Evolutionary conservation across 129 eudicot species (phyloP).

Genomic region (Helichrysum umbraculigerum): DNA sequence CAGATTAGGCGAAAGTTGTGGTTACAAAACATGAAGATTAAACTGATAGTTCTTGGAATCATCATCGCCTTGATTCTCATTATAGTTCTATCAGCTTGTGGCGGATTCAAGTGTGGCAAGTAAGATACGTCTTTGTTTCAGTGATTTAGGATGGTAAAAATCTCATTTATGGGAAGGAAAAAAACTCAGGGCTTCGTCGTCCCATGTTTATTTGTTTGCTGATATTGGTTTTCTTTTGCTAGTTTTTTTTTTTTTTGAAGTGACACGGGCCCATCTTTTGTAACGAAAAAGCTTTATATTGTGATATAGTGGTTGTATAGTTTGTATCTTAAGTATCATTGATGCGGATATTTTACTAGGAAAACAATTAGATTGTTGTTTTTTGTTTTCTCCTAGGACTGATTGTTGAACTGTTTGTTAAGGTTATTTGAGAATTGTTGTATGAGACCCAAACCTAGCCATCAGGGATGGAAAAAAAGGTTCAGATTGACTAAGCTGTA

Average conservation of each 20-base stretch:
- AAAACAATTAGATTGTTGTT: slow-evolving; percentile 5
- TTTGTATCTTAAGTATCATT: slow-evolving; percentile 15
- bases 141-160: slow-evolving; percentile 32
- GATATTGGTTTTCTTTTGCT: slow-evolving; percentile 27
- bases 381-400: not conserved
- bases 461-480: not conserved
- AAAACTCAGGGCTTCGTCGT: not conserved
- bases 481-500: not conserved
- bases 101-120: slow-evolving; percentile 74
- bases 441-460: not conserved
- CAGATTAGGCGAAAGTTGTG: slow-evolving; percentile 97
- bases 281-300: slow-evolving; percentile 24
- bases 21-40: slow-evolving; percentile 95
- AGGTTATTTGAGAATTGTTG: not conserved
- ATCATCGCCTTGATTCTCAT: slow-evolving; percentile 81
- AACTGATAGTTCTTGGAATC: slow-evolving; percentile 85
- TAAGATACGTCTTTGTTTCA: slow-evolving; percentile 27
- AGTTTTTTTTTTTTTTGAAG: slow-evolving; percentile 24
- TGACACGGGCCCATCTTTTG: slow-evolving; percentile 27
- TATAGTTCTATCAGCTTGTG: slow-evolving; percentile 73
- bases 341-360: not conserved
- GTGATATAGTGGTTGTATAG: slow-evolving; percentile 52
- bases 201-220: slow-evolving; percentile 39
- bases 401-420: not conserved
- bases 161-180: slow-evolving; percentile 6